Evolutionary conservation across 2,329 filamentous ascomycete species (phyloP).

Genomic region (Chaetomiaceae sp.): DNA sequence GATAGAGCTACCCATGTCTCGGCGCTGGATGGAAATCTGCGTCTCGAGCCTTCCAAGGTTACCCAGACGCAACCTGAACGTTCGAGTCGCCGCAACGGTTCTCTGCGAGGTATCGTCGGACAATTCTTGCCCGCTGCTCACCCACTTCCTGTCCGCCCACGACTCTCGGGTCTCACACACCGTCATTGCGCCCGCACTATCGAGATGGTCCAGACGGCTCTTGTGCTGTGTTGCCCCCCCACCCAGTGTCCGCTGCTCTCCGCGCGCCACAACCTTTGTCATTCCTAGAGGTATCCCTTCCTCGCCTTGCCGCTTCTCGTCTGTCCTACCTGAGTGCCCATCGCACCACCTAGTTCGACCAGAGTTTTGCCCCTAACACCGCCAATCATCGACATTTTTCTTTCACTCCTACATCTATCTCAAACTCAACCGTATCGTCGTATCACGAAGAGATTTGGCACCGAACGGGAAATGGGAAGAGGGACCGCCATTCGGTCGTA

Average conservation of each 20-base stretch:
- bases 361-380: background rate
- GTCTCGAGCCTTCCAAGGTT: background rate
- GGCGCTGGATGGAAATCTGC: background rate
- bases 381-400: background rate
- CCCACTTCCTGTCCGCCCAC: background rate
- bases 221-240: background rate
- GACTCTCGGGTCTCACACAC: conserved; percentile 6
- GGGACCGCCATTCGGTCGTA: background rate
- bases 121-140: conserved; percentile 2
- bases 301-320: background rate
- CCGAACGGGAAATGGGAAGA: background rate
- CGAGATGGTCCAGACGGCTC: conserved; percentile 5
- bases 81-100: conserved; percentile 6
- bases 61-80: background rate
- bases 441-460: background rate
- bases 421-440: background rate
- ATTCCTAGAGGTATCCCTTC: background rate
- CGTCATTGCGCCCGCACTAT: conserved; percentile 14
- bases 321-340: background rate
- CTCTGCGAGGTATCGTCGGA: conserved; percentile 12
- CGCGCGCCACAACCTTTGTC: background rate
- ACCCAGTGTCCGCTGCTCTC: background rate
- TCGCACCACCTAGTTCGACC: background rate
- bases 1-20: background rate
- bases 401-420: background rate